Evolutionary conservation across 306 rosid species (phyloP), one percentile per base, ranked within the genome.

Genomic region (Trifolium pratense): DNA sequence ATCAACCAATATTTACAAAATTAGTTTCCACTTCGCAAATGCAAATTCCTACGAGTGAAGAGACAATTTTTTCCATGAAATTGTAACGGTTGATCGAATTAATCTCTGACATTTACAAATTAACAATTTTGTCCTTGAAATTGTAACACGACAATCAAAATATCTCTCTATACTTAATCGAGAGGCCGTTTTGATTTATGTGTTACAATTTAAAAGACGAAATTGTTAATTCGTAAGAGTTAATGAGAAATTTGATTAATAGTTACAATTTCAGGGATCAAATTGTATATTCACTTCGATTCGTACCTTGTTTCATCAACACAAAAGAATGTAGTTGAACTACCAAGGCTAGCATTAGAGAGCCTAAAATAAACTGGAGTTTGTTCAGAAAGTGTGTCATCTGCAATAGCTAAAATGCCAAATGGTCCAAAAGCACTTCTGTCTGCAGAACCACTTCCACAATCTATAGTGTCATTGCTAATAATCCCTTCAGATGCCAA

Each of bases 341-440:
- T 60, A 49, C 70, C 76, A 69, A 68, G 42, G 3, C 64, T 82
- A 26, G 75, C 53, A 67, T 82, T 83, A 43, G 89, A 48, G 16
- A 46, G 60, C 18, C 75, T 78, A 42, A 91, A 89, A 78, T 86
- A 89, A 52, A 91, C 25, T 3, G 96, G 87, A 37, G 97, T 91
- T 3, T 70, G 78, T 80, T 91, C 97, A 6, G 91, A 83, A 66
- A 89, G 92, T 34, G 83, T 36, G 32, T 89, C 82, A 42, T 91
- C 91, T 8, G 97, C 97, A 16, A 89, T 73, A 31, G 86, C 91
- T 16, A 89, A 31, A 70, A 91, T 9, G 0, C 97, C 97, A 73
- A 91, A 89, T 29, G 97, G 97, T 76, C 97, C 97, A 5, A 83
- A 81, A 46, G 55, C 58, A 80, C 85, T 81, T 82, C 87, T 86